Conservation (phyloP, 1,139 yeast genomes). For the Arxiozyma bovina region DNA sequence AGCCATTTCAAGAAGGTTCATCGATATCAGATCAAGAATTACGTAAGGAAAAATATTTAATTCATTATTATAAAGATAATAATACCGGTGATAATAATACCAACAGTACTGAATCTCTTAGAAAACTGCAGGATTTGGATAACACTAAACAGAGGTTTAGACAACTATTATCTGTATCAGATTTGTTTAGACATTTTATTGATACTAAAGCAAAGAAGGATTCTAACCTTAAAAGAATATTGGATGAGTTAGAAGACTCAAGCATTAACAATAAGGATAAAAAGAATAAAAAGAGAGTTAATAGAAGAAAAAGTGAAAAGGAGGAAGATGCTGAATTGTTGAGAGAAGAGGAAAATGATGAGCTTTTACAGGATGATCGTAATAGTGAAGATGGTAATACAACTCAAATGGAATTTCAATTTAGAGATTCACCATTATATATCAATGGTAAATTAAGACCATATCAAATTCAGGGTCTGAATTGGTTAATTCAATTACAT, state of each 20-base stretch:
- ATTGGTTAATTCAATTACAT: constrained; percentile 79
- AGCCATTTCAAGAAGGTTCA: constrained; percentile 25
- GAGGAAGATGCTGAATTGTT: constrained; percentile 89
- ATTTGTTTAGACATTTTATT: constrained; percentile 79
- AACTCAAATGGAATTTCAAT: constrained; percentile 18
- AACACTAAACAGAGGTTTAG: constrained; percentile 76
- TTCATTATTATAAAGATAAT: constrained; percentile 42
- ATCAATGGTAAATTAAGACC: constrained; percentile 65
- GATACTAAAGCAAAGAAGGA: constrained; percentile 74
- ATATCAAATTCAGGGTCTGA: constrained; percentile 82
- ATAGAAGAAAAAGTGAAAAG: constrained; percentile 66
- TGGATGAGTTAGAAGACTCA: constrained; percentile 36
- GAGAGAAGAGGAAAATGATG: constrained; percentile 53
- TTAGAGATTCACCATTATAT: constrained; percentile 57
- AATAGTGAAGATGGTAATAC: constrained; percentile 31
- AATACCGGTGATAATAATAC: constrained; percentile 14
- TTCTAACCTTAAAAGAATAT: constrained; percentile 48
- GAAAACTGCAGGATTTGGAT: constrained; percentile 41
- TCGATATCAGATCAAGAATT: constrained; percentile 19
- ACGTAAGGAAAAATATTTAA: constrained; percentile 38
- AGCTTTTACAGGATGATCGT: not conserved
- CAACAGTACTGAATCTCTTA: constrained; percentile 28
- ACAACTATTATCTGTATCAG: constrained; percentile 74
- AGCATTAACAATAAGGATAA: constrained; percentile 1
- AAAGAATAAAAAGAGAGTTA: constrained; percentile 21